Conservation (phyloP, 2,329 filamentous ascomycete genomes). For the Calonectria honghensis region DNA sequence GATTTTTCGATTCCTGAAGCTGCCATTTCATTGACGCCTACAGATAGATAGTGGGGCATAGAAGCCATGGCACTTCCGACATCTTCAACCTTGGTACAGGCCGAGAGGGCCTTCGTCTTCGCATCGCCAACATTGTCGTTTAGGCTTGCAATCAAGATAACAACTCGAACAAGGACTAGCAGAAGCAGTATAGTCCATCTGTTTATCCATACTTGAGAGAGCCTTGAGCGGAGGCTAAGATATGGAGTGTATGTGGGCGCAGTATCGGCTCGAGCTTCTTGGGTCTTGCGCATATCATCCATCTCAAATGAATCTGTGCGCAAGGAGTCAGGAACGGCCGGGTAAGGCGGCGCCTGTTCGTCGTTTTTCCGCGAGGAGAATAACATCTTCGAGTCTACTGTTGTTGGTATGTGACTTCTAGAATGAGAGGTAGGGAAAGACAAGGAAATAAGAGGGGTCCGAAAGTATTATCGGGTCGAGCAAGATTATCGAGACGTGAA, state of each 20-base stretch:
- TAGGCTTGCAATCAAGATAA: constrained; percentile 84
- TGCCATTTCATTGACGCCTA: constrained; percentile 90
- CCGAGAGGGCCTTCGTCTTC: constrained; percentile 87
- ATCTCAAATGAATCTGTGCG: constrained; percentile 62
- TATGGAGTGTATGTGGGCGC: constrained; percentile 89
- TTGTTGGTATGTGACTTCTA: constrained; percentile 51
- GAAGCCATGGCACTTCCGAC: constrained; percentile 97
- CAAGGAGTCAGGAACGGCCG: constrained; percentile 62
- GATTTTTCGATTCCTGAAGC: constrained; percentile 87
- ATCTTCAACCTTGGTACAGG: constrained; percentile 94
- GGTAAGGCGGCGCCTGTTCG: constrained; percentile 57
- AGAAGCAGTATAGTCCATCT: constrained; percentile 94
- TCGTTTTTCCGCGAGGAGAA: constrained; percentile 60
- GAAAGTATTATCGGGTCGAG: constrained; percentile 29
- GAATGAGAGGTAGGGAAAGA: constrained; percentile 37
- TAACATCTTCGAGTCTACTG: constrained; percentile 61
- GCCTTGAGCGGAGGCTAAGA: constrained; percentile 88
- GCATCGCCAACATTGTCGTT: constrained; percentile 85
- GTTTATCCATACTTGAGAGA: constrained; percentile 98
- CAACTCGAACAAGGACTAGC: constrained; percentile 86
- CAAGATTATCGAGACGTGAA: constrained; percentile 35
- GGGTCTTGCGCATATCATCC: constrained; percentile 56
- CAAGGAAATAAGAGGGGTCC: constrained; percentile 24
- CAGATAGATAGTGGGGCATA: constrained; percentile 96
- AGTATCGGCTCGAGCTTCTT: constrained; percentile 69